Percentiles rank a stretch among this genome's conserved stretches.
Conservation (phyloP, 2,329 filamentous ascomycete genomes). For the Aspergillus texensis region DNA sequence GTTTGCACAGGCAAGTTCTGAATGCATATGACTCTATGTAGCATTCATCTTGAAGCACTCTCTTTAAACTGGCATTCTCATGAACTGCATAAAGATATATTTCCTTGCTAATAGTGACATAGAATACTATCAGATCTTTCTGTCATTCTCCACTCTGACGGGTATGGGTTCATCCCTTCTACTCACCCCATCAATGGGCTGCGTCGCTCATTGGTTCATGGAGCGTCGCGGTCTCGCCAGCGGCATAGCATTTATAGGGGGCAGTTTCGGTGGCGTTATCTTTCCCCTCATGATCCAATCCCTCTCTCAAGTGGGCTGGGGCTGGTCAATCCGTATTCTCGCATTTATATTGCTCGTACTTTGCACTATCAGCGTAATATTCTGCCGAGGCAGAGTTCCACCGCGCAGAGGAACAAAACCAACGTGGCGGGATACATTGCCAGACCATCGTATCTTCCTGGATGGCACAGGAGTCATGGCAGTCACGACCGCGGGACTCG, state of each 20-base stretch:
- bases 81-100: too few relatives aligned
- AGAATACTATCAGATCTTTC: constrained; percentile 47
- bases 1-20: constrained; percentile 22
- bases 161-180: constrained; percentile 43
- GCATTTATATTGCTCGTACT: constrained; percentile 35
- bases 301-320: constrained; percentile 34
- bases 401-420: constrained; percentile 14
- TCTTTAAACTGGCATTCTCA: too few relatives aligned
- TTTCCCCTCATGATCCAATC: constrained; percentile 36
- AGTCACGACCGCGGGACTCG: constrained; percentile 22
- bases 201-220: constrained; percentile 38
- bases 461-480: constrained; percentile 21
- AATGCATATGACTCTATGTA: too few relatives aligned
- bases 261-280: constrained; percentile 34
- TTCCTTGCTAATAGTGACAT: constrained; percentile 1
- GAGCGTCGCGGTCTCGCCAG: constrained; percentile 35
- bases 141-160: constrained; percentile 43
- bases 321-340: constrained; percentile 42
- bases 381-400: constrained; percentile 20
- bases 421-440: constrained; percentile 21
- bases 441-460: constrained; percentile 21
- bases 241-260: constrained; percentile 38
- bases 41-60: too few relatives aligned
- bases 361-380: constrained; percentile 25
- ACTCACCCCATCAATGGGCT: constrained; percentile 32